Conservation (phyloP, 2,329 filamentous ascomycete genomes). For the Aspergillus ustus region DNA sequence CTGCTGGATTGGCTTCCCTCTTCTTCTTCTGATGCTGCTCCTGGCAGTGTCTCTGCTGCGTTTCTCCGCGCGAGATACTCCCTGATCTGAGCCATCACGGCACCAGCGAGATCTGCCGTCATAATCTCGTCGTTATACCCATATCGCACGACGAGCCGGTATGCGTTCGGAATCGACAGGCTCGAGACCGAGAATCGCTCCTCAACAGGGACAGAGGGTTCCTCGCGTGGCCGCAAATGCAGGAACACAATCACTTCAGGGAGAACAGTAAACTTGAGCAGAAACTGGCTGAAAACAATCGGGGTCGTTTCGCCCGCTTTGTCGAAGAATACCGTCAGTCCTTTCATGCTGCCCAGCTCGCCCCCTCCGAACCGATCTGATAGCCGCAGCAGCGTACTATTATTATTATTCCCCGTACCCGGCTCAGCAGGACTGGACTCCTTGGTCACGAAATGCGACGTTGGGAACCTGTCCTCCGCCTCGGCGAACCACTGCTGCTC, state of each 20-base stretch:
- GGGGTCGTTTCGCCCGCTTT: slow-evolving; percentile 71
- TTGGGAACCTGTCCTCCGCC: slow-evolving; percentile 60
- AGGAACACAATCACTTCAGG: slow-evolving; percentile 76
- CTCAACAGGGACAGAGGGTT: slow-evolving; percentile 59
- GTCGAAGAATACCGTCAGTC: slow-evolving; percentile 76
- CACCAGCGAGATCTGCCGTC: slow-evolving; percentile 63
- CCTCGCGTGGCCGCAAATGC: slow-evolving; percentile 68
- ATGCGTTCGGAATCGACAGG: slow-evolving; percentile 63
- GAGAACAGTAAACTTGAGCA: slow-evolving; percentile 69
- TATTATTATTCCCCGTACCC: no score
- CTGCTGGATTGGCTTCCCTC: slow-evolving; percentile 13
- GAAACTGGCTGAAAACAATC: slow-evolving; percentile 72
- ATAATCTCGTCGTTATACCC: slow-evolving; percentile 76
- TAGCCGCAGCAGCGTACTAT: not conserved
- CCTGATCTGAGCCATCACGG: slow-evolving; percentile 65
- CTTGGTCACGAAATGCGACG: slow-evolving; percentile 37
- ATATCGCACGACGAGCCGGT: slow-evolving; percentile 70
- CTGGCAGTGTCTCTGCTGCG: not conserved
- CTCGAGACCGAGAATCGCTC: slow-evolving; percentile 50
- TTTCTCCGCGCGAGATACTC: slow-evolving; percentile 49
- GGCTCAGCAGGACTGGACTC: slow-evolving; percentile 1
- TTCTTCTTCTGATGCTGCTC: not conserved
- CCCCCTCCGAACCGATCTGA: slow-evolving; percentile 40
- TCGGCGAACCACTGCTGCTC: slow-evolving; percentile 77
- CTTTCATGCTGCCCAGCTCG: slow-evolving; percentile 56